These are phyloP conservation scores for Calcarisporium arbuscula DNA, from an alignment of 2,329 filamentous ascomycete species.

Conservation along the genomic window DNA sequence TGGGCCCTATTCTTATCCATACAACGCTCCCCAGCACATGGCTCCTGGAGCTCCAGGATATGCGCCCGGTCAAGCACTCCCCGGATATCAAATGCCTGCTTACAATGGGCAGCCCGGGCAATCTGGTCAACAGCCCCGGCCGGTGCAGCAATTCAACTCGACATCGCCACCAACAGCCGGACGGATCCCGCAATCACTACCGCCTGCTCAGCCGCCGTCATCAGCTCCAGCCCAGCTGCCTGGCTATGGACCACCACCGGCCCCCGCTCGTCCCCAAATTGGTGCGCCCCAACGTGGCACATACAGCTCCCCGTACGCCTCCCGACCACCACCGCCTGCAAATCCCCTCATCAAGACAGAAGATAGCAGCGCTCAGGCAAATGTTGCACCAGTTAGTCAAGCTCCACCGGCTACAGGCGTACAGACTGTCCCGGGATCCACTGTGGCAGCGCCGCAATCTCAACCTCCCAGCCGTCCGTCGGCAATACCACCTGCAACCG, in stretches of 20 bases:
- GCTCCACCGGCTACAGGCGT: conserved; percentile 9
- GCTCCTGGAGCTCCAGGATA: conserved; percentile 24
- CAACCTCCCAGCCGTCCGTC: conserved; percentile 17
- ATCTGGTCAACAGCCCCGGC: conserved; percentile 20
- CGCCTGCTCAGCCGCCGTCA: conserved; percentile 20
- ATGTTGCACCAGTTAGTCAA: conserved; percentile 11
- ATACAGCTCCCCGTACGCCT: conserved; percentile 32
- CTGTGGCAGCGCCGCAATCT: conserved; percentile 10
- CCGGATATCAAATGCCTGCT: conserved; percentile 27
- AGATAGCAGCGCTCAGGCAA: conserved; percentile 15
- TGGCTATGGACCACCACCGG: conserved; percentile 28
- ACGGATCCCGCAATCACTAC: conserved; percentile 7
- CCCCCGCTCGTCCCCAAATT: conserved; percentile 26
- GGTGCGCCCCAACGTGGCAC: conserved; percentile 23
- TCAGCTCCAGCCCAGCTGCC: conserved; percentile 27
- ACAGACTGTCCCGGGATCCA: conserved; percentile 13
- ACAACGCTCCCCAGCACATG: conserved; percentile 28
- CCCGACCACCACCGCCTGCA: conserved; percentile 23
- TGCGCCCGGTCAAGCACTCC: conserved; percentile 24
- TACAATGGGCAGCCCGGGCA: conserved; percentile 25
- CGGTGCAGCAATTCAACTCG: conserved; percentile 22
- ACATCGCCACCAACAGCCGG: conserved; percentile 17
- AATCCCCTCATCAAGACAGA: conserved; percentile 22
- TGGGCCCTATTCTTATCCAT: conserved; percentile 28
- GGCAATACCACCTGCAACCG: conserved; percentile 18